These are phyloP conservation scores for Aurantiochytrium sp. DNA, from an alignment of 108 stramenopile species.

Conservation along the genomic window DNA sequence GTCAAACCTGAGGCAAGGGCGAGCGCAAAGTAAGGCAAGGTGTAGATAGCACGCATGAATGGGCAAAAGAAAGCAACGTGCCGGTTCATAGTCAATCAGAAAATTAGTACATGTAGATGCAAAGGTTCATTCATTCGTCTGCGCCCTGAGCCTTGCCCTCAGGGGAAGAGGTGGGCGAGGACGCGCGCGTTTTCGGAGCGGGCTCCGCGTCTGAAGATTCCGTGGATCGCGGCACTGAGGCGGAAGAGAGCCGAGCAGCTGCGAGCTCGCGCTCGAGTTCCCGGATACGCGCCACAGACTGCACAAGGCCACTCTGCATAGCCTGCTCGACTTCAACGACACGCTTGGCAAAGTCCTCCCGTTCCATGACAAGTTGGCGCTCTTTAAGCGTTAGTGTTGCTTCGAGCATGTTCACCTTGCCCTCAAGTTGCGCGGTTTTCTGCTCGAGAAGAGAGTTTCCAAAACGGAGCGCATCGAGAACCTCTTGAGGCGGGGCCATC, in stretches of 20 bases:
- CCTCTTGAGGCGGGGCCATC: background rate
- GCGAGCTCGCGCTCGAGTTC: background rate
- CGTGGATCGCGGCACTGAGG: no score
- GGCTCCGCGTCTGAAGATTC: no score
- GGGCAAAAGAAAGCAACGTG: no score
- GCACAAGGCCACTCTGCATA: background rate
- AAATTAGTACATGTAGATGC: no score
- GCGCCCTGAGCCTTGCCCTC: no score
- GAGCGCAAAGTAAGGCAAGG: no score
- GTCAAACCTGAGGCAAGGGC: no score
- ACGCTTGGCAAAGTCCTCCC: background rate
- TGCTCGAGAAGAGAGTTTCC: background rate
- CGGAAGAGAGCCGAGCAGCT: background rate
- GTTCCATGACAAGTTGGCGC: background rate
- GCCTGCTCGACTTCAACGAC: background rate
- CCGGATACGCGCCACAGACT: background rate
- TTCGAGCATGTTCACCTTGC: background rate
- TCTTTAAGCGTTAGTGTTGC: background rate
- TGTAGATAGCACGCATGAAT: no score
- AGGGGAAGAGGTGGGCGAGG: no score
- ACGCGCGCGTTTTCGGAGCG: no score
- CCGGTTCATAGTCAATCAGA: no score
- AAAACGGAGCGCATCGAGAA: background rate
- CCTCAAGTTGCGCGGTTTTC: background rate
- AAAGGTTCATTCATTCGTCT: no score